Evolutionary conservation across 306 rosid genomes (phyloP), one percentile per base, ranked within the genome.

Genomic region (Castanea sativa): DNA sequence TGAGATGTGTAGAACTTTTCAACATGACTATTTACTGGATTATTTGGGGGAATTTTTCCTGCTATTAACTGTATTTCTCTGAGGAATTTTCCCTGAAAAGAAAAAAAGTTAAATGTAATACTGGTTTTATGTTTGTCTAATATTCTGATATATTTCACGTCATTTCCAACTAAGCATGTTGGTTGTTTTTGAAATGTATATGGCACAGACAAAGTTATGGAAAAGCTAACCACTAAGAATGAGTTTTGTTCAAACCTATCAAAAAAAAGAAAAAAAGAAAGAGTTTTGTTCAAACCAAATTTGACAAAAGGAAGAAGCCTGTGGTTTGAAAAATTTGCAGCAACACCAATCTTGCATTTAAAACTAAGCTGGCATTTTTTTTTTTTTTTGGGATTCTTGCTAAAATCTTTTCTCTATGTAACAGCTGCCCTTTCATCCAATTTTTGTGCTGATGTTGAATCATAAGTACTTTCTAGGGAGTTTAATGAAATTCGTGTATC

Each of bases 11-110:
- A 5, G 20, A 3, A 2, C 16, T 35, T 67, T 67, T 67, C 8
- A 67, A 67, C 27, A 32, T 15, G 35, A 7, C 72, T 12, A 35
- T 67, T 35, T 33, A n/a, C 52, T n/a, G 72, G 38, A 33, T 68
- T 19, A 32, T 21, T 25, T 13, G 25, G 5, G 29, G 18, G 16
- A 60, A 15, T 27, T 27, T 29, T 63, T 29, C 32, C 29, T n/a
- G 23, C 19, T 73, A 41, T 63, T 68, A 20, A 59, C 75, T 73
- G 19, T 59, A 19, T 55, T 73, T 72, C 71, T 68, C 79, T 7
- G 12, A 75, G 75, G 29, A 43, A 68, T 32, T 77, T n/a, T 59
- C 27, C 65, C 32, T 63, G 43, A 6, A 13, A 29, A 12, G 20
- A 29, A 33, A 63, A 63, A 27, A 27, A 63, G 6, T 14, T 13